Conservation (phyloP, 106 monocot species). For the Cymbidium sinense region DNA sequence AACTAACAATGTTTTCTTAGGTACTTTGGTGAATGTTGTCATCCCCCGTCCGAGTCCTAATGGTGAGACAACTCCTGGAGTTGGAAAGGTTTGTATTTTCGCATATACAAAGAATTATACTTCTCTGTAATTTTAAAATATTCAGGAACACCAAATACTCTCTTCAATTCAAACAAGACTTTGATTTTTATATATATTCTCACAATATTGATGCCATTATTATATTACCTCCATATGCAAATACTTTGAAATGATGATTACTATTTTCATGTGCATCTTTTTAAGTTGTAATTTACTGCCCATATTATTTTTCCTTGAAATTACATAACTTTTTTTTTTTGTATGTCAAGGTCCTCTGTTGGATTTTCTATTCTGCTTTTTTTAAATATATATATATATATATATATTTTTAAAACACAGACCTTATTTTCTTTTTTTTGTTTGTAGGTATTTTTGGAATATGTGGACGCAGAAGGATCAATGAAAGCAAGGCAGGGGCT, state of each 20-base stretch:
- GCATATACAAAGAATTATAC: not conserved
- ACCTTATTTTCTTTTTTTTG: not conserved
- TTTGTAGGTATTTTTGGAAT: conserved; percentile 36
- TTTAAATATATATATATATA: not conserved
- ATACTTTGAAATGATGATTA: too few relatives aligned
- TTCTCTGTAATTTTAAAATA: too few relatives aligned
- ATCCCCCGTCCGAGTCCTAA: conserved; percentile 51
- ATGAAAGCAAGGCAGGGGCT: conserved; percentile 24
- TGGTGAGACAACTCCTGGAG: conserved; percentile 35
- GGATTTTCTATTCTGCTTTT: too few relatives aligned
- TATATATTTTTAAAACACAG: not conserved
- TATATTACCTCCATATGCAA: too few relatives aligned
- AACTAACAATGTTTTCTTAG: conserved; percentile 19
- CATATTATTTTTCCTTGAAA: too few relatives aligned
- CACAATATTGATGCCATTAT: too few relatives aligned
- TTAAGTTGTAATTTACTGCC: too few relatives aligned
- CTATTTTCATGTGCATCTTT: too few relatives aligned
- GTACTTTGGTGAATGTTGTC: conserved; percentile 46
- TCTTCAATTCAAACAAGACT: not conserved
- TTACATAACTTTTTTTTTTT: too few relatives aligned
- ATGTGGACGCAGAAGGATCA: conserved; percentile 23
- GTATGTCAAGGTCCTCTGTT: too few relatives aligned
- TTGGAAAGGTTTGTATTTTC: conserved; percentile 53
- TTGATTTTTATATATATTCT: too few relatives aligned
- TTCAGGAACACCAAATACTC: not conserved